Evolutionary conservation across 108 stramenopile genomes (phyloP).

Genomic region (Skeletonema potamos): DNA sequence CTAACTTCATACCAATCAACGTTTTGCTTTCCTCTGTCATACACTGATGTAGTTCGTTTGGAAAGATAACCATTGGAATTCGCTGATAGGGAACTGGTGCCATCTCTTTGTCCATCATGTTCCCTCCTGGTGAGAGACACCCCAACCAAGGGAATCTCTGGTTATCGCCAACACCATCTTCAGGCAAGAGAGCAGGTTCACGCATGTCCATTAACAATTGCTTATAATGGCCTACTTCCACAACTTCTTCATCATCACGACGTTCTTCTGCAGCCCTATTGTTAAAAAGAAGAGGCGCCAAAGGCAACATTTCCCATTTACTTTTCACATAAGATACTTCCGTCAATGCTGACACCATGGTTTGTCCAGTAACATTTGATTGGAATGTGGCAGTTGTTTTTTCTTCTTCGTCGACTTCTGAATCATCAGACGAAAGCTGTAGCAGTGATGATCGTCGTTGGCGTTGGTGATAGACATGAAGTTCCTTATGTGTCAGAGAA

Average conservation of each 20-base stretch:
- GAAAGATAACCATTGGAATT: background rate
- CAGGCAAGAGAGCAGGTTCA: background rate
- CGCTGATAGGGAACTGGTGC: background rate
- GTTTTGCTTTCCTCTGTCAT: background rate
- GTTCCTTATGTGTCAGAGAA: slow-evolving; percentile 37
- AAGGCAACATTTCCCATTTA: background rate
- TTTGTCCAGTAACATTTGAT: background rate
- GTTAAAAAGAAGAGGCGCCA: background rate
- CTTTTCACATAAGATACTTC: slow-evolving; percentile 13
- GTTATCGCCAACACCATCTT: background rate
- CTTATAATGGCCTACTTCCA: background rate
- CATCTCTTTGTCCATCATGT: background rate
- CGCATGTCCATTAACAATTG: background rate
- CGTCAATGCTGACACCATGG: slow-evolving; percentile 30
- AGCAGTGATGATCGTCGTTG: background rate
- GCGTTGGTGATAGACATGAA: slow-evolving; percentile 31
- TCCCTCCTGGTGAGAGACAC: background rate
- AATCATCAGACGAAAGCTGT: background rate
- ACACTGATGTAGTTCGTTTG: background rate
- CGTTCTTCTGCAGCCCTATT: background rate
- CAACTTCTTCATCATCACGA: background rate
- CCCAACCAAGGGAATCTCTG: background rate
- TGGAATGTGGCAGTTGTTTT: slow-evolving; percentile 6
- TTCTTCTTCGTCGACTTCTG: slow-evolving; percentile 1
- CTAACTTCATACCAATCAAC: slow-evolving; percentile 33